Conservation (phyloP, 768 basidiomycete genomes). For the Termitomyces bulborhizus region DNA sequence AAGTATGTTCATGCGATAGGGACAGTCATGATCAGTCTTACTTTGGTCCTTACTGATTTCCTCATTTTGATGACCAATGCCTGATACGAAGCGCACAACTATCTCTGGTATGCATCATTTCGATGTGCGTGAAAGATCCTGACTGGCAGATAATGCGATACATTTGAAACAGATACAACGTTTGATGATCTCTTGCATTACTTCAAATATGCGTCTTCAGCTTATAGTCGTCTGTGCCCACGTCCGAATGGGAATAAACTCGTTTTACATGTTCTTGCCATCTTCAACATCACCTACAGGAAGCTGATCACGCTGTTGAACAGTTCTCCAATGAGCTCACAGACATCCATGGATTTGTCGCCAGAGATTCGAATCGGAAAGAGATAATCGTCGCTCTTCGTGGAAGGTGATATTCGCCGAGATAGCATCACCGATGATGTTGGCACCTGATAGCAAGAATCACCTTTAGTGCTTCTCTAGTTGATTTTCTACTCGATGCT, state of each 20-base stretch:
- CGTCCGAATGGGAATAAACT: conserved; percentile 44
- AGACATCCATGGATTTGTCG: conserved; percentile 46
- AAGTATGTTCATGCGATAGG: no score
- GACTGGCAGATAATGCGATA: neutral
- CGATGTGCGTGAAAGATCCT: neutral
- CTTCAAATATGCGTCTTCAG: conserved; percentile 51
- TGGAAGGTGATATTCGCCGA: conserved; percentile 35
- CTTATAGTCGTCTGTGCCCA: conserved; percentile 38
- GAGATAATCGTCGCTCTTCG: conserved; percentile 45
- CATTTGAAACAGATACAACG: conserved; percentile 20
- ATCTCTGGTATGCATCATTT: neutral
- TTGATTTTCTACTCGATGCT: conserved; percentile 36
- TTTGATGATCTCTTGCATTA: conserved; percentile 43
- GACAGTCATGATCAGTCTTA: no score
- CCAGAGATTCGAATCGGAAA: conserved; percentile 35
- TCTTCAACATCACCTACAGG: neutral
- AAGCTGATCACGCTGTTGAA: neutral
- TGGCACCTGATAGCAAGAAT: neutral
- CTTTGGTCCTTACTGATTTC: no score
- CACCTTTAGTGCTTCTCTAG: conserved; percentile 29
- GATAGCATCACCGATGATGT: neutral
- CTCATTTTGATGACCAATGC: neutral
- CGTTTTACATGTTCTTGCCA: conserved; percentile 21
- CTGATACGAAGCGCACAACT: neutral
- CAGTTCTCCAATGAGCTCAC: conserved; percentile 37